Conservation (phyloP, 2,329 filamentous ascomycete genomes). For the Ceratocystis colombiana region DNA sequence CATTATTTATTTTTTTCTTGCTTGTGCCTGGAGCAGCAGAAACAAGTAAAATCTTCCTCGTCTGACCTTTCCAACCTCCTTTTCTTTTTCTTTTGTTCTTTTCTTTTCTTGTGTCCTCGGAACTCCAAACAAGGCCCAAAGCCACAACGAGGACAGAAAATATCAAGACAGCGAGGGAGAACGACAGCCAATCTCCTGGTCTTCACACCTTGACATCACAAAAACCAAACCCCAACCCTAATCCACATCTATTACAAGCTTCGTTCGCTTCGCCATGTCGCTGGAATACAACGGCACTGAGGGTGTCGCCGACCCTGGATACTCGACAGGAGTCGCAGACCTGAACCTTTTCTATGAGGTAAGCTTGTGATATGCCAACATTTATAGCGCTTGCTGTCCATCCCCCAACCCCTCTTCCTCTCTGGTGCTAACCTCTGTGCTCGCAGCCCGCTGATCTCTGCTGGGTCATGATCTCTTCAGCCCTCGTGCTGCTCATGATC, state of each 20-base stretch:
- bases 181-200: too few species aligned
- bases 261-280: constrained; percentile 30
- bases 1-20: constrained; percentile 5
- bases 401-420: neutral
- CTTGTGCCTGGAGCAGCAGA: constrained; percentile 13
- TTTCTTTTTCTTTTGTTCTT: neutral
- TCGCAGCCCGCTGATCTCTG: constrained; percentile 65
- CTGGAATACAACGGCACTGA: constrained; percentile 43
- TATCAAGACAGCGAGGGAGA: too few species aligned
- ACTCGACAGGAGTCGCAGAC: constrained; percentile 48
- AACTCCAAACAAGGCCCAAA: too few species aligned
- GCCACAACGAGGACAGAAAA: too few species aligned
- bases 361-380: constrained; percentile 29
- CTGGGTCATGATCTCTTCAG: constrained; percentile 67
- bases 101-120: neutral
- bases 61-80: neutral
- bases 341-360: constrained; percentile 80
- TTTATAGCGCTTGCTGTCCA: neutral
- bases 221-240: neutral
- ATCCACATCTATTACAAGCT: neutral
- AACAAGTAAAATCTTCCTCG: neutral
- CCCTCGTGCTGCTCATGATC: constrained; percentile 83
- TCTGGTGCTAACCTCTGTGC: neutral
- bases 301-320: constrained; percentile 42
- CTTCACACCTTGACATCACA: neutral